These are phyloP conservation scores for Saccharomycopsis sp. DNA, from an alignment of 805 yeast genomes.

Conservation along the genomic window DNA sequence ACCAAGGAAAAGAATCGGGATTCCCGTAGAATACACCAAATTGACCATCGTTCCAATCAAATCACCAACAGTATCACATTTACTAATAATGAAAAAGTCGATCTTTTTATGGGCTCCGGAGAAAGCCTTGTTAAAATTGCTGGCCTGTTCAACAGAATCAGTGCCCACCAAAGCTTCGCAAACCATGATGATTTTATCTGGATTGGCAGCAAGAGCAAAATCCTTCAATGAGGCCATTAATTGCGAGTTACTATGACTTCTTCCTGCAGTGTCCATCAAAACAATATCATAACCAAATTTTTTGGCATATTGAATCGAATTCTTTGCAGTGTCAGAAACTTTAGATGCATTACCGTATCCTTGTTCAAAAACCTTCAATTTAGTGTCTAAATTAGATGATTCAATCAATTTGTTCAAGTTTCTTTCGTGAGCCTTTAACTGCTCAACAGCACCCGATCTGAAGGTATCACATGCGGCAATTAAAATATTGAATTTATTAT, in stretches of 20 bases:
- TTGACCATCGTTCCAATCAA: slow-evolving; percentile 95
- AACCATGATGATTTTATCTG: slow-evolving; percentile 96
- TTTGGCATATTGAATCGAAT: slow-evolving; percentile 77
- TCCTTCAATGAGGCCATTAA: slow-evolving; percentile 93
- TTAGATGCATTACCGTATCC: slow-evolving; percentile 96
- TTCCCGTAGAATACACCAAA: slow-evolving; percentile 93
- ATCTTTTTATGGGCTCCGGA: slow-evolving; percentile 65
- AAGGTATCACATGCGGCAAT: slow-evolving; percentile 98
- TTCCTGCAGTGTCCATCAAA: slow-evolving; percentile 93
- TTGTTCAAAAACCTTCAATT: slow-evolving; percentile 75
- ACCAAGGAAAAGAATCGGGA: slow-evolving; percentile 92
- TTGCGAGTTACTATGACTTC: slow-evolving; percentile 91
- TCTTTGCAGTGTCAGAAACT: slow-evolving; percentile 87
- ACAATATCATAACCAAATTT: slow-evolving; percentile 74
- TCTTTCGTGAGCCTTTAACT: slow-evolving; percentile 85
- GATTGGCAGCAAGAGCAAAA: slow-evolving; percentile 91
- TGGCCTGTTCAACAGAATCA: slow-evolving; percentile 92
- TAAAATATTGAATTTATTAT: slow-evolving; percentile 77
- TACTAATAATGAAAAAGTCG: slow-evolving; percentile 88
- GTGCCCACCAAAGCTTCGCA: slow-evolving; percentile 98
- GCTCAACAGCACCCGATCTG: slow-evolving; percentile 98
- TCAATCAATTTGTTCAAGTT: slow-evolving; percentile 67
- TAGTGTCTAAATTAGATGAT: slow-evolving; percentile 26
- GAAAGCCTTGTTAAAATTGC: slow-evolving; percentile 87
- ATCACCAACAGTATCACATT: slow-evolving; percentile 97